A percentile compares a stretch with the other conserved stretches of the same genome.
Evolutionary conservation across 306 rosid genomes (phyloP).

Genomic region (Cajanus cajan): DNA sequence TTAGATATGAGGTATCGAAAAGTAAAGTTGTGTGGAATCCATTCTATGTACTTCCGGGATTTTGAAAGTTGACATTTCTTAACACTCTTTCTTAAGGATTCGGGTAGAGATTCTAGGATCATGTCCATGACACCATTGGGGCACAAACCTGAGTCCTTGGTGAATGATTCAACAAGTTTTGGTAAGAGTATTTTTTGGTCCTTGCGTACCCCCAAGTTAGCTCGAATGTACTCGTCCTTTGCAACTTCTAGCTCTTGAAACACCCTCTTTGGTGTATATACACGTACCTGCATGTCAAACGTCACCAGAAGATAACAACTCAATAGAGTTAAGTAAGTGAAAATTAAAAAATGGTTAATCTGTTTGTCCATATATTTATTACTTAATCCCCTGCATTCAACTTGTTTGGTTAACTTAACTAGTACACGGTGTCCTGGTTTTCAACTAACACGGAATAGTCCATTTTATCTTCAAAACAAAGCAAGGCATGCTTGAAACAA

Average conservation of each 20-base stretch:
- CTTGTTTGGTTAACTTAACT: constrained; percentile 7
- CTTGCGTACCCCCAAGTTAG: constrained; percentile 84
- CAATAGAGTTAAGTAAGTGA: neutral
- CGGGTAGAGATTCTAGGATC: constrained; percentile 73
- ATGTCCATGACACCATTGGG: constrained; percentile 61
- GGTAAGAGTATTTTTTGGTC: constrained; percentile 74
- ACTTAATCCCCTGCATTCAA: neutral
- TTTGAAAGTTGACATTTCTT: constrained; percentile 56
- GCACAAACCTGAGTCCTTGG: constrained; percentile 67
- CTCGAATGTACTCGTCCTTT: constrained; percentile 72
- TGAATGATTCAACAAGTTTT: constrained; percentile 73
- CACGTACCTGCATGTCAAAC: constrained; percentile 68
- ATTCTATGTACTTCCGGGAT: constrained; percentile 72
- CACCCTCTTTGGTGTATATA: constrained; percentile 70
- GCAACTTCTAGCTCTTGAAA: constrained; percentile 70
- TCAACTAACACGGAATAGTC: neutral
- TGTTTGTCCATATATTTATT: neutral
- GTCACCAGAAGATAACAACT: neutral
- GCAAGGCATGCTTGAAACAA: neutral
- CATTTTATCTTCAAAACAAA: neutral
- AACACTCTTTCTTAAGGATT: constrained; percentile 65
- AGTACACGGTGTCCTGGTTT: neutral
- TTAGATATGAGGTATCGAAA: constrained; percentile 87
- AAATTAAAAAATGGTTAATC: neutral
- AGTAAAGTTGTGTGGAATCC: constrained; percentile 73